phyloP scores from a whole-genome alignment of 208 protist genomes.

The Kentomonas sorsogonicus region DNA sequence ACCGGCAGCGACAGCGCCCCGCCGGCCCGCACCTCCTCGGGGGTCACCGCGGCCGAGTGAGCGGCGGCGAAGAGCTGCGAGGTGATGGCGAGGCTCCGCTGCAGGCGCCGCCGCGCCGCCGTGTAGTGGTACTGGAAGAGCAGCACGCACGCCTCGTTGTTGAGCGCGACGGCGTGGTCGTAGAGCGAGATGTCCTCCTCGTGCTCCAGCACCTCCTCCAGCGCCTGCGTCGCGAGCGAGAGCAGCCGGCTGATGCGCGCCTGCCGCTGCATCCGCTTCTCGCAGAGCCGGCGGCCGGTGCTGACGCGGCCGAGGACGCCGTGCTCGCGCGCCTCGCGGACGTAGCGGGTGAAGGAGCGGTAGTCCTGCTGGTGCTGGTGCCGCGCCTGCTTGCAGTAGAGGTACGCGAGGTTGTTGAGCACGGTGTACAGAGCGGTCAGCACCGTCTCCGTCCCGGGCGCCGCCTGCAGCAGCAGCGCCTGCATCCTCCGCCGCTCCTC shows the following conservation, averaged over 20 bases:
- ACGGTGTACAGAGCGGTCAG: conserved; percentile 30
- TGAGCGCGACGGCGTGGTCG: conserved; percentile 39
- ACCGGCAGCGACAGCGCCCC: conserved; percentile 9
- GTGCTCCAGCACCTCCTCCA: conserved; percentile 20
- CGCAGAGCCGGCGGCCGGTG: conserved; percentile 20
- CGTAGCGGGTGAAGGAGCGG: conserved; percentile 14
- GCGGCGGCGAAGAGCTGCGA: conserved; percentile 14
- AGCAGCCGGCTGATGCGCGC: neutral
- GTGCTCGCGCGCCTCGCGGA: conserved; percentile 10
- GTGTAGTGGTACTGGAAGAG: conserved; percentile 22
- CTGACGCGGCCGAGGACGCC: neutral
- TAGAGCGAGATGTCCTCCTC: conserved; percentile 19
- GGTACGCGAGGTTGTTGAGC: conserved; percentile 36
- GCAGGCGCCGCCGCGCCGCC: conserved; percentile 18
- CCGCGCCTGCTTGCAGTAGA: conserved; percentile 34
- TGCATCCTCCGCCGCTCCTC: conserved; percentile 3
- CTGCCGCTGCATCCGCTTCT: conserved; percentile 7
- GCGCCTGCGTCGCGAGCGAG: no score
- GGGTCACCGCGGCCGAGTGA: no score
- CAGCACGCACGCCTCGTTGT: conserved; percentile 38
- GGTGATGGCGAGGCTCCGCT: conserved; percentile 29
- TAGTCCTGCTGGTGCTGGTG: conserved; percentile 19
- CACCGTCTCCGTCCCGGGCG: conserved; percentile 17
- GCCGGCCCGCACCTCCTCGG: no score
- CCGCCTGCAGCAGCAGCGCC: no score